phyloP scores from a whole-genome alignment of 2,329 filamentous ascomycete species.

The Stagonosporopsis vannaccii region DNA sequence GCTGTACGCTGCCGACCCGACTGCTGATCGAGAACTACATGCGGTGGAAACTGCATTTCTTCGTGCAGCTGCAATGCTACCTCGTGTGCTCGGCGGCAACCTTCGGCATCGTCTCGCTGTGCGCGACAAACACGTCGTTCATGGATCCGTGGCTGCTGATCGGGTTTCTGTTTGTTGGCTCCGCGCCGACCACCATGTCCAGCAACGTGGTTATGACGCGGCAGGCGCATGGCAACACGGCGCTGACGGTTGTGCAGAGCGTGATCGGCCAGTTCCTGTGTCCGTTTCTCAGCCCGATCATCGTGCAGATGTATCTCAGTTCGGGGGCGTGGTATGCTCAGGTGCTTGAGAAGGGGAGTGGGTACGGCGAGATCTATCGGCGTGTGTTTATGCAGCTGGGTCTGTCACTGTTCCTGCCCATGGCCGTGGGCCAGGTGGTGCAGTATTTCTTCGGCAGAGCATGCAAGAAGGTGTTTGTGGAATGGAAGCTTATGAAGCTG shows the following conservation, averaged over 20 bases:
- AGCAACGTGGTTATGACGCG: slow-evolving; percentile 79
- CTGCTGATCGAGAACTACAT: slow-evolving; percentile 68
- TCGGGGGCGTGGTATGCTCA: slow-evolving; percentile 61
- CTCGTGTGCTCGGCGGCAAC: slow-evolving; percentile 70
- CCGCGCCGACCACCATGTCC: slow-evolving; percentile 74
- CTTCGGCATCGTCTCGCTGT: slow-evolving; percentile 62
- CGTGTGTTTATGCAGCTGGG: slow-evolving; percentile 73
- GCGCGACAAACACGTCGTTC: slow-evolving; percentile 56
- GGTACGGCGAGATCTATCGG: slow-evolving; percentile 68
- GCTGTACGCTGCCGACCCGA: slow-evolving; percentile 69
- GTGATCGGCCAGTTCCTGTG: slow-evolving; percentile 74
- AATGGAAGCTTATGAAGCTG: slow-evolving; percentile 56
- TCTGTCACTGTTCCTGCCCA: slow-evolving; percentile 70
- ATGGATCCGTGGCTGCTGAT: slow-evolving; percentile 72
- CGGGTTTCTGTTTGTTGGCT: slow-evolving; percentile 72
- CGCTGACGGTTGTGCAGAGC: slow-evolving; percentile 65
- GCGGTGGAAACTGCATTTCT: slow-evolving; percentile 72
- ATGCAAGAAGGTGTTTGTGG: slow-evolving; percentile 62
- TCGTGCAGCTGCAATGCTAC: slow-evolving; percentile 73
- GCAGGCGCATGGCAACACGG: slow-evolving; percentile 68
- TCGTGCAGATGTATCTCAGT: slow-evolving; percentile 68
- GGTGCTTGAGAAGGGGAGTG: slow-evolving; percentile 60
- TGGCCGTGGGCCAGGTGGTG: slow-evolving; percentile 67
- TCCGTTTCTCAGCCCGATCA: slow-evolving; percentile 70
- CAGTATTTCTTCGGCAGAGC: slow-evolving; percentile 63